Evolutionary conservation across 306 rosid species (phyloP).

Genomic region (Glycine tomentella): DNA sequence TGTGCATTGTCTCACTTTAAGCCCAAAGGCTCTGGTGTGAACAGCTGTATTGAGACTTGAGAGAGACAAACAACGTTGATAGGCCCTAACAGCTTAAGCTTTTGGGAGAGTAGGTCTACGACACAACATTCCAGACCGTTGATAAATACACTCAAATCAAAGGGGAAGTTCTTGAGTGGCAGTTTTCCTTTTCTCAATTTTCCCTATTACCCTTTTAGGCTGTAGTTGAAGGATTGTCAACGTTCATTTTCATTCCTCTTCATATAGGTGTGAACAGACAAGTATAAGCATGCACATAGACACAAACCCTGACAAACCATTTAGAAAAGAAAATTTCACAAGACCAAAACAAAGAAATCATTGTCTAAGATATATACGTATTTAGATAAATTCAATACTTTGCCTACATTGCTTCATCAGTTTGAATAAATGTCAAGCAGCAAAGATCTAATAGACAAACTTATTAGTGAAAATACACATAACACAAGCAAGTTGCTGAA

Average conservation of each 20-base stretch:
- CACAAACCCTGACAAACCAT: too few relatives aligned
- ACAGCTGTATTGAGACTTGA: background rate
- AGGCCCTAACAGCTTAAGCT: background rate
- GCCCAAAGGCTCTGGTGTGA: background rate
- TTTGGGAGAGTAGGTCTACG: background rate
- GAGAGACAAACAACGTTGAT: background rate
- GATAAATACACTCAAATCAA: background rate
- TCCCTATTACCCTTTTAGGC: too few relatives aligned
- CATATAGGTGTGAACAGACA: too few relatives aligned
- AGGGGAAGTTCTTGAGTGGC: too few relatives aligned
- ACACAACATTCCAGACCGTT: background rate
- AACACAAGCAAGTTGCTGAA: background rate
- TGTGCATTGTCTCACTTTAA: background rate
- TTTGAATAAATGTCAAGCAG: constrained; percentile 25
- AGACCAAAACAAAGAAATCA: background rate
- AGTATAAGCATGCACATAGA: too few relatives aligned
- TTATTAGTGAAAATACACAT: background rate
- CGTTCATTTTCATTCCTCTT: too few relatives aligned
- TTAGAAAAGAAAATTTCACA: too few relatives aligned
- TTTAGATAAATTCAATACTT: background rate
- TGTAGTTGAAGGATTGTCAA: too few relatives aligned
- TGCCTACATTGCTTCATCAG: background rate
- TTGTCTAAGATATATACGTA: background rate
- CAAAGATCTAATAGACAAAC: constrained; percentile 12
- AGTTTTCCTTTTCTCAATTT: too few relatives aligned